phyloP scores from a whole-genome alignment of 1,284 basidiomycete species.

The Malassezia japonica region DNA sequence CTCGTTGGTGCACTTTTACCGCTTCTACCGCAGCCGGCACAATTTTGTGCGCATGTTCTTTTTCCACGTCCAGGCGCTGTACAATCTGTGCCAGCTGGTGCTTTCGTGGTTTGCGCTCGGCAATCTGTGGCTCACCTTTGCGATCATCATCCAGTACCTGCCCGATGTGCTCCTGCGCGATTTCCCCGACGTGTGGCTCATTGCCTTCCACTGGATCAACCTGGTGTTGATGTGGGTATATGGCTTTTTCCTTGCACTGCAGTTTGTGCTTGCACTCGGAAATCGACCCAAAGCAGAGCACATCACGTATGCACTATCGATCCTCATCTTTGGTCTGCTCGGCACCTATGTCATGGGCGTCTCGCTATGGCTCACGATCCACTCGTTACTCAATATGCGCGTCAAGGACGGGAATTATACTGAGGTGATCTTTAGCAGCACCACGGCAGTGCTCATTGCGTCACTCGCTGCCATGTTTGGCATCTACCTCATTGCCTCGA shows the following conservation, averaged over 20 bases:
- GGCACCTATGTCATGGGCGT: conserved; percentile 40
- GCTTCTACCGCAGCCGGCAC: conserved; percentile 80
- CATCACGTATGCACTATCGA: conserved; percentile 66
- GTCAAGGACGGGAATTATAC: conserved; percentile 10
- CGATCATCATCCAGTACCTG: conserved; percentile 83
- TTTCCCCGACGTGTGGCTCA: conserved; percentile 59
- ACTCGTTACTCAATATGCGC: conserved; percentile 21
- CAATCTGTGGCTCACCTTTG: conserved; percentile 90
- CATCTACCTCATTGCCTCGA: conserved; percentile 61
- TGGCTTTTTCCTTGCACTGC: conserved; percentile 72
- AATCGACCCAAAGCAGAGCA: conserved; percentile 89
- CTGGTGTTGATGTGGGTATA: conserved; percentile 74
- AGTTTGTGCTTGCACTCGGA: conserved; percentile 80
- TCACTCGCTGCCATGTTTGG: conserved; percentile 45
- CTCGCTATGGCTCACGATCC: conserved; percentile 44
- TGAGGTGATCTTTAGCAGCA: conserved; percentile 29
- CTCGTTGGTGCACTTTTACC: conserved; percentile 78
- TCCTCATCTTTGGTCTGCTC: conserved; percentile 56
- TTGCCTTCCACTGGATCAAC: conserved; percentile 66
- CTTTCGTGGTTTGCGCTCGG: conserved; percentile 88
- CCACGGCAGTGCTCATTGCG: conserved; percentile 41
- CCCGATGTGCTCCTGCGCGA: conserved; percentile 62
- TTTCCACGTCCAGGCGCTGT: conserved; percentile 87
- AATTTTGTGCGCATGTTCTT: conserved; percentile 73
- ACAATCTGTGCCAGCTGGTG: conserved; percentile 78